Evolutionary conservation across 2,329 filamentous ascomycete genomes (phyloP).

Genomic region (Lithohypha guttulata): DNA sequence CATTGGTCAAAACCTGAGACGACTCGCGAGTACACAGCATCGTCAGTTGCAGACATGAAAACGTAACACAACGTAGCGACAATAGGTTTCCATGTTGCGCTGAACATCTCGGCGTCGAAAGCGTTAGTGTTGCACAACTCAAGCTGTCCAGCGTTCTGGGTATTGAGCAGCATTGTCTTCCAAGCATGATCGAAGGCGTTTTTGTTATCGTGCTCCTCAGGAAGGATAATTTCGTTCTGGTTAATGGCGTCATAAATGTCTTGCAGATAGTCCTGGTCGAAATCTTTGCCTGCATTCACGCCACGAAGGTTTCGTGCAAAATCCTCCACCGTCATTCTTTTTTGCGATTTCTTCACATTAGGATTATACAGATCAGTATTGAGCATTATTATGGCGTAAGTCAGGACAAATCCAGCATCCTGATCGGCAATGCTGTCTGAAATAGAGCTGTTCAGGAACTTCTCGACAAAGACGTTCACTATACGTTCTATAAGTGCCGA

Average conservation of each 20-base stretch:
- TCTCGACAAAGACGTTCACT: constrained; percentile 73
- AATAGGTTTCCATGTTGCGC: constrained; percentile 88
- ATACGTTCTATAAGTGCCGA: constrained; percentile 88
- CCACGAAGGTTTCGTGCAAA: constrained; percentile 86
- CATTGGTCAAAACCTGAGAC: constrained; percentile 95
- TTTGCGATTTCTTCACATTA: constrained; percentile 61
- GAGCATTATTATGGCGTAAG: constrained; percentile 93
- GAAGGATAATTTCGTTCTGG: constrained; percentile 86
- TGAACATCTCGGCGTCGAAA: constrained; percentile 96
- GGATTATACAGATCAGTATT: constrained; percentile 97
- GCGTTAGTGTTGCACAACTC: constrained; percentile 80
- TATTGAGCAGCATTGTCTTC: constrained; percentile 85
- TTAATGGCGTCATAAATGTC: constrained; percentile 86
- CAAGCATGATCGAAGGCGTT: constrained; percentile 96
- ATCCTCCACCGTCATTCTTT: constrained; percentile 73
- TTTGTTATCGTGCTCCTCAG: constrained; percentile 93
- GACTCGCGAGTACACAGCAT: constrained; percentile 85
- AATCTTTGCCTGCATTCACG: constrained; percentile 77
- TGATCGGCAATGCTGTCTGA: constrained; percentile 70
- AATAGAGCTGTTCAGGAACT: constrained; percentile 61
- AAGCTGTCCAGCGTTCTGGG: constrained; percentile 62
- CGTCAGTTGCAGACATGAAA: constrained; percentile 96
- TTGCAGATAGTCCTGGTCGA: constrained; percentile 70
- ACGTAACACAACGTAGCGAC: constrained; percentile 93
- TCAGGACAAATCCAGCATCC: constrained; percentile 80